These are phyloP conservation scores for Trematosphaeria pertusa DNA, from an alignment of 2,329 filamentous ascomycete genomes.

Conservation along the genomic window DNA sequence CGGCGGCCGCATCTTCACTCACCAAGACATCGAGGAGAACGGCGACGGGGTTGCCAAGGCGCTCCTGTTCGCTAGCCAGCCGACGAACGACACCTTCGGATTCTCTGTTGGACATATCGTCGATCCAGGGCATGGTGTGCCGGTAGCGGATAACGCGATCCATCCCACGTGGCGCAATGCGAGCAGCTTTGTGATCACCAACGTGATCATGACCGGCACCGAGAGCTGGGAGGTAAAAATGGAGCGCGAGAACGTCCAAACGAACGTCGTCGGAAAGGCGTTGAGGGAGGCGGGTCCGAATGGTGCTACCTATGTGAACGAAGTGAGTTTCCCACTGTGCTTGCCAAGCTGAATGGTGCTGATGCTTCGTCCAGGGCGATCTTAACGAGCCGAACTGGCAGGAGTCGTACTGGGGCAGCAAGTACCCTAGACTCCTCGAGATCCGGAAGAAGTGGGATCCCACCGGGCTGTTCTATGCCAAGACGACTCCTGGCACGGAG, in stretches of 20 bases:
- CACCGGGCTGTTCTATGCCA: constrained; percentile 42
- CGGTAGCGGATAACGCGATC: constrained; percentile 43
- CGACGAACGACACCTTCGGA: constrained; percentile 27
- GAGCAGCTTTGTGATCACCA: constrained; percentile 45
- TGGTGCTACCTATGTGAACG: constrained; percentile 46
- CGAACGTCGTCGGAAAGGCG: constrained; percentile 38
- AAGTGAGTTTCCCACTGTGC: constrained; percentile 21
- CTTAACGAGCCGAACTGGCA: constrained; percentile 47
- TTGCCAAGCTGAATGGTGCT: constrained; percentile 3
- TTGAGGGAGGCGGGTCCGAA: constrained; percentile 37
- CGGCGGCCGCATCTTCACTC: constrained; percentile 42
- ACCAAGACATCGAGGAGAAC: constrained; percentile 32
- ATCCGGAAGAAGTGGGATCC: constrained; percentile 44
- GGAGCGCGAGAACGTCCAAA: constrained; percentile 34
- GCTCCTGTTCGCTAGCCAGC: constrained; percentile 31
- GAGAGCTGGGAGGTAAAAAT: constrained; percentile 42
- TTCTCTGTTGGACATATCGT: constrained; percentile 44
- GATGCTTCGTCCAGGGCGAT: constrained; percentile 29
- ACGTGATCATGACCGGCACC: constrained; percentile 34
- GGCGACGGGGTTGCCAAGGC: constrained; percentile 35
- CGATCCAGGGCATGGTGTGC: constrained; percentile 37
- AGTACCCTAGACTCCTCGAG: constrained; percentile 40
- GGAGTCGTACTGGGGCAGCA: constrained; percentile 43
- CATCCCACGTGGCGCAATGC: constrained; percentile 44
- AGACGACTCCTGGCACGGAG: constrained; percentile 45